phyloP scores from a whole-genome alignment of 148 eudicot species.

The Vaccinium macrocarpon region DNA sequence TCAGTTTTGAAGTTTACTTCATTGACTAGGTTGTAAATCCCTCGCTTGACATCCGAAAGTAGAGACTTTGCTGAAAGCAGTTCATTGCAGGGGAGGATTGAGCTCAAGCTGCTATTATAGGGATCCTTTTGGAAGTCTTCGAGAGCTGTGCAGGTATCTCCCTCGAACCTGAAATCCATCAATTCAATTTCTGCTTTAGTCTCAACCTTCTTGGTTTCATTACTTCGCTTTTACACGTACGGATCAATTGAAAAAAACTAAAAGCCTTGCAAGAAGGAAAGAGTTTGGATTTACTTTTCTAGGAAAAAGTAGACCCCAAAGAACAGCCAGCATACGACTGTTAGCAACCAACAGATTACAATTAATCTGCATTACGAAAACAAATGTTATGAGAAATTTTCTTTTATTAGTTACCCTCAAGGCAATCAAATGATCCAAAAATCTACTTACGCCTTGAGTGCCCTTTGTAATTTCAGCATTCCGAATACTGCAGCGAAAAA shows the following conservation, averaged over 20 bases:
- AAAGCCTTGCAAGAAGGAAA: constrained; percentile 2
- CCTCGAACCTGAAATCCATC: constrained; percentile 42
- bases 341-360: constrained; percentile 54
- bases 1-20: constrained; percentile 26
- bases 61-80: constrained; percentile 54
- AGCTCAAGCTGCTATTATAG: constrained; percentile 69
- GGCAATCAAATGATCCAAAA: neutral
- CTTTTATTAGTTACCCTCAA: neutral
- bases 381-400: neutral
- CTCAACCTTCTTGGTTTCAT: neutral
- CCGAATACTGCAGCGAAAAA: constrained; percentile 48
- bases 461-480: constrained; percentile 32
- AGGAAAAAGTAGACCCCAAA: constrained; percentile 65
- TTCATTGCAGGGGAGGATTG: constrained; percentile 68
- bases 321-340: constrained; percentile 56
- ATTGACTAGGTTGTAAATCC: constrained; percentile 47
- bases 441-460: constrained; percentile 47
- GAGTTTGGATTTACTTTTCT: constrained; percentile 39
- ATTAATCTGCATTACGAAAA: constrained; percentile 37
- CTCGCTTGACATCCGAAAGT: constrained; percentile 48
- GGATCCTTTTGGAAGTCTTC: constrained; percentile 58
- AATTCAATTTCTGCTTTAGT: neutral
- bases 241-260: neutral
- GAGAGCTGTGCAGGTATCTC: constrained; percentile 69
- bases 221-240: neutral